phyloP scores from a whole-genome alignment of 2,329 filamentous ascomycete genomes.

The Fusarium buxicola region DNA sequence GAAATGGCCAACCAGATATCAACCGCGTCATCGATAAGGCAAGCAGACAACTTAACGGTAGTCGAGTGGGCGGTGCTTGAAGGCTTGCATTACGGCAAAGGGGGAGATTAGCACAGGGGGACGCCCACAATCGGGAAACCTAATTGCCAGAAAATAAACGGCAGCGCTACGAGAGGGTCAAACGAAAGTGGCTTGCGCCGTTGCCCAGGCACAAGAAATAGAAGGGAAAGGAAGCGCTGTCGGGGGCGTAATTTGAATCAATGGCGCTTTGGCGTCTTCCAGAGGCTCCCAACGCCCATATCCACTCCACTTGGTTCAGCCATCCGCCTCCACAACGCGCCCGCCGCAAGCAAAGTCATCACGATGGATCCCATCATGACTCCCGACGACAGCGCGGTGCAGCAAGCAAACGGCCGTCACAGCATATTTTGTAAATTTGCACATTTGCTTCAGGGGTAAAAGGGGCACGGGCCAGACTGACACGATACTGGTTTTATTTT shows the following conservation, averaged over 20 bases:
- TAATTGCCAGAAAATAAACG: slow-evolving; percentile 32
- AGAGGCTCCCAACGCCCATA: slow-evolving; percentile 9
- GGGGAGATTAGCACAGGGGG: slow-evolving; percentile 35
- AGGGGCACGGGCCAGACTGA: too few relatives aligned
- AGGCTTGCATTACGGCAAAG: slow-evolving; percentile 22
- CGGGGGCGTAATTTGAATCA: slow-evolving; percentile 17
- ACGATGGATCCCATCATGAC: background rate
- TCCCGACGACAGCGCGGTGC: too few relatives aligned
- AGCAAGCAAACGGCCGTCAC: too few relatives aligned
- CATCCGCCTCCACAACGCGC: slow-evolving; percentile 1
- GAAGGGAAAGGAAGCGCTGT: slow-evolving; percentile 5
- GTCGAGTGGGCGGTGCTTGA: background rate
- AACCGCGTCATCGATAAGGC: slow-evolving; percentile 23
- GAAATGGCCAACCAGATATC: slow-evolving; percentile 2
- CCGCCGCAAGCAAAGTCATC: background rate
- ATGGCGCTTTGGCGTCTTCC: slow-evolving; percentile 33
- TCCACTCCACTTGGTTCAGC: slow-evolving; percentile 22
- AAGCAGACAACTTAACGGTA: background rate
- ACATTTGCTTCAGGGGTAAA: too few relatives aligned
- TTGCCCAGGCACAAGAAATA: too few relatives aligned
- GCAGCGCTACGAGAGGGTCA: slow-evolving; percentile 6
- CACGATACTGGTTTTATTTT: too few relatives aligned
- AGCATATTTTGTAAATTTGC: too few relatives aligned
- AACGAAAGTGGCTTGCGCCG: slow-evolving; percentile 15
- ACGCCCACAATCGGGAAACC: slow-evolving; percentile 5